A percentile compares a stretch with the other conserved stretches of the same genome.
phyloP scores from a whole-genome alignment of 345 rosid species.

The Gossypium bickii region DNA sequence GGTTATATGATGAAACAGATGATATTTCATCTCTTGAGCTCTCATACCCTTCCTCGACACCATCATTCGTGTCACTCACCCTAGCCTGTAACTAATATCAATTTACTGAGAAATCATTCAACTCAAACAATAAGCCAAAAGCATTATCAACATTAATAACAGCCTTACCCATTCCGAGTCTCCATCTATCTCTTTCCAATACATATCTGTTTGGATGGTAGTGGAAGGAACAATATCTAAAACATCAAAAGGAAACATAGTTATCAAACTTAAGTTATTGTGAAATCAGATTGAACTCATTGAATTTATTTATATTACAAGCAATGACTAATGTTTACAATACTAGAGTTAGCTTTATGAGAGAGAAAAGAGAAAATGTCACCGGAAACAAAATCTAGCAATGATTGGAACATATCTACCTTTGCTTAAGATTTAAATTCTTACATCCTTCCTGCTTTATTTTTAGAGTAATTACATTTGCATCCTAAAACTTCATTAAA shows the following conservation, averaged over 20 bases:
- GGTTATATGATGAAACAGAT: slow-evolving; percentile 80
- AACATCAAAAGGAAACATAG: slow-evolving; percentile 17
- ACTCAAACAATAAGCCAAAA: slow-evolving; percentile 6
- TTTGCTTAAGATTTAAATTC: not conserved
- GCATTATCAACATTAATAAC: slow-evolving; percentile 23
- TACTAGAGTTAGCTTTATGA: not conserved
- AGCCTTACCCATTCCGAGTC: slow-evolving; percentile 90
- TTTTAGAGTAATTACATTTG: not conserved
- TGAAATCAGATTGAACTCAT: not conserved
- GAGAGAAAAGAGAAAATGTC: not conserved
- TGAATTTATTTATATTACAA: not conserved
- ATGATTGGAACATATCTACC: not conserved
- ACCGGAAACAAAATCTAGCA: not conserved
- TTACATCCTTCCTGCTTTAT: not conserved
- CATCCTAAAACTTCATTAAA: not conserved
- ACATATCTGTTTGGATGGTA: slow-evolving; percentile 65
- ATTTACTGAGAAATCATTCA: not conserved
- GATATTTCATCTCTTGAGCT: slow-evolving; percentile 90
- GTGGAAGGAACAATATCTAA: slow-evolving; percentile 76
- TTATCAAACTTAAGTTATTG: not conserved
- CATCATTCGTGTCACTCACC: slow-evolving; percentile 65
- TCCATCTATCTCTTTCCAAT: slow-evolving; percentile 93
- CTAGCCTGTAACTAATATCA: slow-evolving; percentile 46
- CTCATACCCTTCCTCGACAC: slow-evolving; percentile 77
- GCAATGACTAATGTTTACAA: not conserved